phyloP scores from a whole-genome alignment of 139 green algal genomes.

The Chlamydomonas sp. region DNA sequence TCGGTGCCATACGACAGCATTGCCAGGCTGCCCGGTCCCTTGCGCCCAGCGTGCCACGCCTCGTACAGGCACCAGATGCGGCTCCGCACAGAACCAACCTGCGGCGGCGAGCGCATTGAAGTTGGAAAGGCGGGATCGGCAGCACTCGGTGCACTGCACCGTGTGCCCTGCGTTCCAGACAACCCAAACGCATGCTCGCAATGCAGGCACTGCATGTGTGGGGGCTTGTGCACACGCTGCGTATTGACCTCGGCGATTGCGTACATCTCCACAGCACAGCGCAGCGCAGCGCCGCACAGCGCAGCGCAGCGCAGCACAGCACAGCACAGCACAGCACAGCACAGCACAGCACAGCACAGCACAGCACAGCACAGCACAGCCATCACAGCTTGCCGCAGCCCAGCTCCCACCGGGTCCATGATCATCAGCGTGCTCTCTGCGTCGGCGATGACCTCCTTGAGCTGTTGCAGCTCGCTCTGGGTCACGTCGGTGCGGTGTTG shows the following conservation, averaged over 20 bases:
- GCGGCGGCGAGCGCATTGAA: not conserved
- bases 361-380: not conserved
- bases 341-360: not conserved
- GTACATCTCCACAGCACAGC: no score
- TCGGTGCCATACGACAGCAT: not conserved
- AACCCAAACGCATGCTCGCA: not conserved
- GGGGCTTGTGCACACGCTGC: not conserved
- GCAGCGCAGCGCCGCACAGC: no score
- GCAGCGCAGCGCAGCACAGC: no score
- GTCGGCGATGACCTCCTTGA: not conserved
- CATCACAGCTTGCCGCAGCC: no score
- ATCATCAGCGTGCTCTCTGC: not conserved
- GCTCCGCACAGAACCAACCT: no score
- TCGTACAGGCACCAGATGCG: slow-evolving; percentile 1
- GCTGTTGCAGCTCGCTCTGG: not conserved
- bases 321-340: no score
- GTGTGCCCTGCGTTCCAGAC: not conserved
- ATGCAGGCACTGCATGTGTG: not conserved
- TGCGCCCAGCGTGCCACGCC: not conserved
- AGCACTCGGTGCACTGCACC: not conserved
- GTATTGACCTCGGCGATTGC: no score
- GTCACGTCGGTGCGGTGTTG: not conserved
- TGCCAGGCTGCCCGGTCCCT: not conserved
- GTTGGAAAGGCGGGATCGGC: not conserved
- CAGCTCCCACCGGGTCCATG: not conserved